Evolutionary conservation across 2,329 filamentous ascomycete species (phyloP).

Genomic region (Tolypocladium sp.): DNA sequence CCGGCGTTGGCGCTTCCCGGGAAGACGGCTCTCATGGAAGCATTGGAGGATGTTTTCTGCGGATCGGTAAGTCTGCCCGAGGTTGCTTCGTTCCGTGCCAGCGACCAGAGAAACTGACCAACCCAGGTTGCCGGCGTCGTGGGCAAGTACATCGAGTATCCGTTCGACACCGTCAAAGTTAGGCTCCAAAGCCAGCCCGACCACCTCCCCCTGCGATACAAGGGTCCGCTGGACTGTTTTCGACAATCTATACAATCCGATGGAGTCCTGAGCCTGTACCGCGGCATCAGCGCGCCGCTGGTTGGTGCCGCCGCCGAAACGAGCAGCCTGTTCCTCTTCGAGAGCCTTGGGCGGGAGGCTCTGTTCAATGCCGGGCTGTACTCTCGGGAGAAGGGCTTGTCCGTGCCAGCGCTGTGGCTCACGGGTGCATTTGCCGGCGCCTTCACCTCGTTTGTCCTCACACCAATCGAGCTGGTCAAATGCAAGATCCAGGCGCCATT

Average conservation of each 20-base stretch:
- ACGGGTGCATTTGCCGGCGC: conserved; percentile 83
- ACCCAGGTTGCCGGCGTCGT: conserved; percentile 68
- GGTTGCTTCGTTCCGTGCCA: neutral
- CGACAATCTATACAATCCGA: conserved; percentile 72
- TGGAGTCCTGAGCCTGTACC: conserved; percentile 76
- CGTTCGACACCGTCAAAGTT: conserved; percentile 97
- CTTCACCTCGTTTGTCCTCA: conserved; percentile 83
- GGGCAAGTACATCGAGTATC: conserved; percentile 96
- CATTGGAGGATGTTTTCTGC: conserved; percentile 77
- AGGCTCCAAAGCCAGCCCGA: conserved; percentile 93
- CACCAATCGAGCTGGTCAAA: conserved; percentile 93
- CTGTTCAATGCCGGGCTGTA: conserved; percentile 45
- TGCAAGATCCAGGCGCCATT: conserved; percentile 88
- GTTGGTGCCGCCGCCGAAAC: conserved; percentile 88
- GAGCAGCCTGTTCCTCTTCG: conserved; percentile 87
- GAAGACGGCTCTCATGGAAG: conserved; percentile 47
- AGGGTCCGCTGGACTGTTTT: conserved; percentile 87
- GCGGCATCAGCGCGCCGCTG: conserved; percentile 85
- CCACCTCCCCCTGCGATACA: conserved; percentile 70
- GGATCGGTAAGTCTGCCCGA: conserved; percentile 58
- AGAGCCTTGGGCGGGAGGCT: conserved; percentile 61
- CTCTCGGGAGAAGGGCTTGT: conserved; percentile 49
- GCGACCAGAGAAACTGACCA: neutral
- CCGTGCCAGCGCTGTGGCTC: conserved; percentile 64
- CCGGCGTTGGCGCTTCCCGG: conserved; percentile 18